Percentiles rank a stretch among this genome's conserved stretches.
Evolutionary conservation across 345 rosid genomes (phyloP).

Genomic region (Kandelia obovata): DNA sequence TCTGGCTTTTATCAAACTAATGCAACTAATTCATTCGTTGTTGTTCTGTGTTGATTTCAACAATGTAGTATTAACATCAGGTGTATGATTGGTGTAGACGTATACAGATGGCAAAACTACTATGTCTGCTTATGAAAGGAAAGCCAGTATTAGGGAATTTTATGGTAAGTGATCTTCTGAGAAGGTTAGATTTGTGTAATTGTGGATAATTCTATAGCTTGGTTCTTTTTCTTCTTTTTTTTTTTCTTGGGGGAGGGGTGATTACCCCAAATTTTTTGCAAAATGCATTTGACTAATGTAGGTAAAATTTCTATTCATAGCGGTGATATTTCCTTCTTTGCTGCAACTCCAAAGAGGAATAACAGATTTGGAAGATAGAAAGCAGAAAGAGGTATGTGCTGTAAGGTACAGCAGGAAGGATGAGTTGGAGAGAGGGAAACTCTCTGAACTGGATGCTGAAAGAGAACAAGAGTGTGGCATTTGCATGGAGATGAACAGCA

Average conservation of each 20-base stretch:
- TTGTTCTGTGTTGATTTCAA: neutral
- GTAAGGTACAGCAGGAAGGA: slow-evolving; percentile 50
- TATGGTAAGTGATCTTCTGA: slow-evolving; percentile 48
- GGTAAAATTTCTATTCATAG: slow-evolving; percentile 27
- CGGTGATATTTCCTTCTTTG: slow-evolving; percentile 72
- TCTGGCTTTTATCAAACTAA: neutral
- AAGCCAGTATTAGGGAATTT: slow-evolving; percentile 42
- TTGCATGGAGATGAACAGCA: slow-evolving; percentile 60
- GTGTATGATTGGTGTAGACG: neutral
- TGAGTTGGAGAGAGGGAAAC: slow-evolving; percentile 37
- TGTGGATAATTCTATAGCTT: neutral
- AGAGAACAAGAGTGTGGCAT: slow-evolving; percentile 80
- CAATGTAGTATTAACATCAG: neutral
- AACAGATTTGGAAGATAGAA: slow-evolving; percentile 64
- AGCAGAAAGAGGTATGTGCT: slow-evolving; percentile 53
- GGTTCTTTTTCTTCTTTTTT: neutral
- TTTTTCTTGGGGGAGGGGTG: neutral
- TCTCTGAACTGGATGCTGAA: slow-evolving; percentile 50
- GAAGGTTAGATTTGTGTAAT: neutral
- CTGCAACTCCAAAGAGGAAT: slow-evolving; percentile 69
- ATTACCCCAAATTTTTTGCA: neutral
- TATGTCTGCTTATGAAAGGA: slow-evolving; percentile 19
- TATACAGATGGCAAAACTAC: slow-evolving; percentile 39
- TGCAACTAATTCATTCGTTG: neutral
- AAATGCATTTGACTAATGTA: neutral